A percentile compares a stretch with the other conserved stretches of the same genome.
phyloP scores from a whole-genome alignment of 2,329 filamentous ascomycete species.

The Talaromyces atroroseus region DNA sequence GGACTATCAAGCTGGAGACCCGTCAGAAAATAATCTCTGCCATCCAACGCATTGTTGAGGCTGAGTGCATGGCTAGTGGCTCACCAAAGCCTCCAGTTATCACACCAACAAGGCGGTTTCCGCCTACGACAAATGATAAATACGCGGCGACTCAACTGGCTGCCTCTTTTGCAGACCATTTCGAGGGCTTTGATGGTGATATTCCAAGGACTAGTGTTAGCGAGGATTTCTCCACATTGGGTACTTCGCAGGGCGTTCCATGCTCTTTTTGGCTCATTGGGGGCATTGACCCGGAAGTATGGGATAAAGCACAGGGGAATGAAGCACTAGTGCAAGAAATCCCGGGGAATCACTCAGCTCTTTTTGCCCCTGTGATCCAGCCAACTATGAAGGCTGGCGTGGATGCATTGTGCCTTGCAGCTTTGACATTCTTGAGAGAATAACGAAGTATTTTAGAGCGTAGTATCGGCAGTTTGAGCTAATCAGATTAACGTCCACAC shows the following conservation, averaged over 20 bases:
- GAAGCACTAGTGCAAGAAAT: slow-evolving; percentile 40
- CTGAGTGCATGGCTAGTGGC: slow-evolving; percentile 49
- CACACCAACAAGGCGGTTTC: slow-evolving; percentile 46
- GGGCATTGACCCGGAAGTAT: slow-evolving; percentile 46
- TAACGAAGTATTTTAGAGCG: not conserved
- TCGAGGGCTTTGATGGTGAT: slow-evolving; percentile 33
- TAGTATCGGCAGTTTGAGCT: too few relatives aligned
- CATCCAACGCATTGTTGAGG: slow-evolving; percentile 52
- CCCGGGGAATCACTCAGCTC: slow-evolving; percentile 55
- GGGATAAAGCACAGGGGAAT: slow-evolving; percentile 46
- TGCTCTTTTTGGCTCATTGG: slow-evolving; percentile 55
- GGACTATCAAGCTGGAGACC: slow-evolving; percentile 43
- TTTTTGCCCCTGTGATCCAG: slow-evolving; percentile 55
- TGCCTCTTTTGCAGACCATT: slow-evolving; percentile 43
- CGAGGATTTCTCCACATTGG: slow-evolving; percentile 57
- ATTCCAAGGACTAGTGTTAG: slow-evolving; percentile 34
- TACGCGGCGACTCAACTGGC: slow-evolving; percentile 41
- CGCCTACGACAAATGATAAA: slow-evolving; percentile 50
- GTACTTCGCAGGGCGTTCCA: slow-evolving; percentile 45
- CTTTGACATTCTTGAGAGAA: slow-evolving; percentile 39
- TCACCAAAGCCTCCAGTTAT: slow-evolving; percentile 46
- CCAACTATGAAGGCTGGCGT: slow-evolving; percentile 52
- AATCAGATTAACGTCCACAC: too few relatives aligned
- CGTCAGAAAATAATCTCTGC: slow-evolving; percentile 44
- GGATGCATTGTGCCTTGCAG: slow-evolving; percentile 48